A percentile compares a stretch with the other conserved stretches of the same genome.
phyloP scores from a whole-genome alignment of 2,329 filamentous ascomycete species.

The Mariannaea elegans region DNA sequence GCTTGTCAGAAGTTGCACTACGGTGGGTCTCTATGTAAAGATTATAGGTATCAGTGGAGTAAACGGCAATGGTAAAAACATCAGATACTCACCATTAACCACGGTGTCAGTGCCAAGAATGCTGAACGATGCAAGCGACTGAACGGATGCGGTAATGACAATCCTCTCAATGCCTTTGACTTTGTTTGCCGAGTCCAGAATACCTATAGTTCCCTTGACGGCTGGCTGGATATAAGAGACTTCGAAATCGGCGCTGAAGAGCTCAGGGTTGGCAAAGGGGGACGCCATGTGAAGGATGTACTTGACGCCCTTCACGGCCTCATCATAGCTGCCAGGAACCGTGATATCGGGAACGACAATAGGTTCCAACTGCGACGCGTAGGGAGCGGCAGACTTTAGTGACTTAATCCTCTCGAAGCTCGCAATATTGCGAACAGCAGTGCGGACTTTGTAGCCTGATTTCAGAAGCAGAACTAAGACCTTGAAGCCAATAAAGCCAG shows the following conservation, averaged over 20 bases:
- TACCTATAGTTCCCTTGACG: not conserved
- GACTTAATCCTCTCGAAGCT: not conserved
- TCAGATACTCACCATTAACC: not conserved
- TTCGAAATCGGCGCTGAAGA: not conserved
- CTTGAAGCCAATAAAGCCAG: not conserved
- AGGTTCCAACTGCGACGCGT: not conserved
- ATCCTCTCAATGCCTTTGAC: not conserved
- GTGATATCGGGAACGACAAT: not conserved
- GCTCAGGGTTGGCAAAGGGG: not conserved
- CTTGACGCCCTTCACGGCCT: not conserved
- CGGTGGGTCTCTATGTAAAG: too few species aligned
- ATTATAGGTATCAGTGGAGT: not conserved
- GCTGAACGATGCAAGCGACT: not conserved
- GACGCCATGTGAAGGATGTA: not conserved
- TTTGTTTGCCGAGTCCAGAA: not conserved
- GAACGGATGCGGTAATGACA: not conserved
- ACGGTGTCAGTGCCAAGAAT: not conserved
- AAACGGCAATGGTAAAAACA: not conserved
- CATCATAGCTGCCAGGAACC: not conserved
- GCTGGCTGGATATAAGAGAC: not conserved
- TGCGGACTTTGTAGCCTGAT: not conserved
- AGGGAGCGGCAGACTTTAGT: not conserved
- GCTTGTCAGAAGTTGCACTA: too few species aligned
- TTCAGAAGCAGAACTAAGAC: not conserved
- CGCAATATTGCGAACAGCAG: not conserved